Evolutionary conservation across 2,329 filamentous ascomycete genomes (phyloP), one percentile per base, ranked within the genome.

Genomic region (Ophiocordyceps australis): DNA sequence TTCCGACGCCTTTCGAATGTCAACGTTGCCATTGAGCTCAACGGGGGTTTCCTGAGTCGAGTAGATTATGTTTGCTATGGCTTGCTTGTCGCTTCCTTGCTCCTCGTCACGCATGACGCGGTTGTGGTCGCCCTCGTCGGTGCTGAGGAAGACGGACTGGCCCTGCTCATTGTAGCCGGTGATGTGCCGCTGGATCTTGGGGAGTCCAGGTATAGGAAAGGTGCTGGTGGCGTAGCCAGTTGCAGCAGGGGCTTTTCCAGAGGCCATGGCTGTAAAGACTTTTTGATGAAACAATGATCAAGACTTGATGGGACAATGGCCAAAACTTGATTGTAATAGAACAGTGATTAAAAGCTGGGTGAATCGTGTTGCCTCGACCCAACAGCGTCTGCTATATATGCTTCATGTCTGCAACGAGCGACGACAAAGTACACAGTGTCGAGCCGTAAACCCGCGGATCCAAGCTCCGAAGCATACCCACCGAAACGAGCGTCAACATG

Each of bases 41-140:
- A 40, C 35, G 4, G 40, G 39, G 10, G 26, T 34, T 15, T 37
- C 26, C 7, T 31, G 21, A n/a, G 42, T 46, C 7, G 39, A 41
- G 30, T 41, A 41, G 9, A 45, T 9, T 17, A 42, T 45, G 24
- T 42, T 44, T 17, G 37, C 36, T 7, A 45, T 14, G 5, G 40
- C 42, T n/a, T 33, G 29, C 14, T 37, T 25, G 3, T 45, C 28
- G 4, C 25, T 39, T 17, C n/a, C n/a, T n/a, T n/a, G n/a, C n/a
- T n/a, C n/a, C n/a, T n/a, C n/a, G n/a, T n/a, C n/a, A n/a, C n/a
- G n/a, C n/a, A 46, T 33, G 13, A 35, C 24, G 4, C 29, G 28
- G 17, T 45, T 34, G 28, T 47, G 45, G n/a, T 40, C 39, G 5
- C 42, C 43, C 14, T 8, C 13, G 22, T 46, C 43, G 2, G 38